Evolutionary conservation across 2,329 filamentous ascomycete genomes (phyloP).

Genomic region (Blastomyces percursus): DNA sequence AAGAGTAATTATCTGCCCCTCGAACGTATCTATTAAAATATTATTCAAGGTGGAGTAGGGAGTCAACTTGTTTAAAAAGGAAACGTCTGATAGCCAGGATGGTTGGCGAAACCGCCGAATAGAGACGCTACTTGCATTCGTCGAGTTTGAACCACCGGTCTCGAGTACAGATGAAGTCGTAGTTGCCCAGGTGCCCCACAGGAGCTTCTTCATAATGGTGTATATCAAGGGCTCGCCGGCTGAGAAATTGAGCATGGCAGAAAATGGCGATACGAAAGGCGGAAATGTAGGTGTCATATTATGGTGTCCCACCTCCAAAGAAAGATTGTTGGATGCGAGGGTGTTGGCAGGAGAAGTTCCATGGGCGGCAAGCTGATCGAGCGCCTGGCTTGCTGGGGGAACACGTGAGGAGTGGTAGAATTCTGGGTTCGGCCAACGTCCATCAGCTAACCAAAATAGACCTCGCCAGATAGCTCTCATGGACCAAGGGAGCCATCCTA

Average conservation of each 20-base stretch:
- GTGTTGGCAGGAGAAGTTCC: constrained; percentile 18
- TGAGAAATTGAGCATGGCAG: constrained; percentile 34
- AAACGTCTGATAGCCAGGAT: constrained; percentile 48
- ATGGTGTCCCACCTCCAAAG: constrained; percentile 18
- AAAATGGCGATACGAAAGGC: constrained; percentile 26
- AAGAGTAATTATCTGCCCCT: constrained; percentile 88
- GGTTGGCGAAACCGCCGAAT: constrained; percentile 29
- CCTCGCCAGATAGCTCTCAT: constrained; percentile 89
- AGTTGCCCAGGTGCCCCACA: constrained; percentile 25
- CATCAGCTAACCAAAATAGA: constrained; percentile 86
- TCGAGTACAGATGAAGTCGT: constrained; percentile 19
- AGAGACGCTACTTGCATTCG: constrained; percentile 19
- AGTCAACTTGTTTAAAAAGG: constrained; percentile 48
- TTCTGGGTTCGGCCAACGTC: constrained; percentile 46
- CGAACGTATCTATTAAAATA: constrained; percentile 68
- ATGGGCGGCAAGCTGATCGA: constrained; percentile 20
- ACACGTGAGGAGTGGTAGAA: constrained; percentile 14
- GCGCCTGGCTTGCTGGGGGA: constrained; percentile 13
- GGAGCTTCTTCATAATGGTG: constrained; percentile 36
- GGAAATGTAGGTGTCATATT: constrained; percentile 21
- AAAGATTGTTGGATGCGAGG: constrained; percentile 17
- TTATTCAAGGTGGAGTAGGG: constrained; percentile 62
- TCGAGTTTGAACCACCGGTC: constrained; percentile 18
- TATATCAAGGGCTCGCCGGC: constrained; percentile 37
- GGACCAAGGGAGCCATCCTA: constrained; percentile 75